These are phyloP conservation scores for Diaporthe batatas DNA, from an alignment of 2,329 filamentous ascomycete genomes.

Conservation along the genomic window DNA sequence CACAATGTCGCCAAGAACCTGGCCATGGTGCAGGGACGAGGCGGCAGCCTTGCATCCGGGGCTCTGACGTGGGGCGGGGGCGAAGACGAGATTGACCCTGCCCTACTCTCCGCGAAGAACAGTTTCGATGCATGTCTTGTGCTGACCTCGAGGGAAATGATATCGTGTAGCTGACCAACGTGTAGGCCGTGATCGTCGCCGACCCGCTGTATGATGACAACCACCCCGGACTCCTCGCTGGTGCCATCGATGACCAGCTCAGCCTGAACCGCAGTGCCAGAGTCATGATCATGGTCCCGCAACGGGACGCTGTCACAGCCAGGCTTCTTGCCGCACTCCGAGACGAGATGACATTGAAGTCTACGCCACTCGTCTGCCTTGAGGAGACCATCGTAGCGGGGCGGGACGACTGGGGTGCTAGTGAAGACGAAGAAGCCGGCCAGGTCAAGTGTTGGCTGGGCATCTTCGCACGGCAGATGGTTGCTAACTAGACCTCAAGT, in stretches of 20 bases:
- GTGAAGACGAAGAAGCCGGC: conserved; percentile 55
- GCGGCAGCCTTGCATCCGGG: conserved; percentile 72
- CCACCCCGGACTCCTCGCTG: conserved; percentile 81
- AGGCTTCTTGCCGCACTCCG: conserved; percentile 74
- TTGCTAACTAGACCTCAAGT: background rate
- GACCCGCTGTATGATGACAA: conserved; percentile 90
- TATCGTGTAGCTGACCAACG: conserved; percentile 33
- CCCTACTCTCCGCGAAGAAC: conserved; percentile 58
- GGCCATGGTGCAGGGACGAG: conserved; percentile 64
- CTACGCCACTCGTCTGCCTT: conserved; percentile 61
- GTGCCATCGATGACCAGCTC: conserved; percentile 78
- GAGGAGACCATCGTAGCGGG: conserved; percentile 74
- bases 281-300: conserved; percentile 84
- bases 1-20: conserved; percentile 78
- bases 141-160: conserved; percentile 33
- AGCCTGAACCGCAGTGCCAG: conserved; percentile 68
- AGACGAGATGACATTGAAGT: conserved; percentile 68
- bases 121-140: conserved; percentile 63
- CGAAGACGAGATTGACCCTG: conserved; percentile 60
- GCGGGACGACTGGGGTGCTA: conserved; percentile 79
- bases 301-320: conserved; percentile 77
- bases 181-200: conserved; percentile 81
- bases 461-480: conserved; percentile 60
- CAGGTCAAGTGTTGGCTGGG: conserved; percentile 78
- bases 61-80: conserved; percentile 80